Conservation (phyloP, 176 grass and related monocot genomes). For the Lolium rigidum region DNA sequence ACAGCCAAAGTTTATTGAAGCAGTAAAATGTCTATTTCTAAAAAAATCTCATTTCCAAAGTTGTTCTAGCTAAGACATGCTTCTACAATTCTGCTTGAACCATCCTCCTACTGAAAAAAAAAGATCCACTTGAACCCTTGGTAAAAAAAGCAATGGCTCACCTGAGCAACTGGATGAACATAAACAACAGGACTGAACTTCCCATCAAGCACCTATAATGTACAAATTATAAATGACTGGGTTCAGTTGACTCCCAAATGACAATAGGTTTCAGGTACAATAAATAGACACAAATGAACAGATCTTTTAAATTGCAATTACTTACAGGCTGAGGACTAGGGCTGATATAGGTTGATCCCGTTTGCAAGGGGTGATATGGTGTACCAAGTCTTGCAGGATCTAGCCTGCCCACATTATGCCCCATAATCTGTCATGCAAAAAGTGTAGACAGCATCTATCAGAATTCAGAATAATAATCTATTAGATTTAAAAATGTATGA, state of each 20-base stretch:
- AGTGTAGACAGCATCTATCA: slow-evolving; percentile 25
- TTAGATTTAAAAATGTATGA: not conserved
- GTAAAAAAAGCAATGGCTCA: slow-evolving; percentile 35
- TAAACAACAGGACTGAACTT: slow-evolving; percentile 61
- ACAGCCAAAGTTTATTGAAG: not conserved
- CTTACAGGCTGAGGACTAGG: slow-evolving; percentile 58
- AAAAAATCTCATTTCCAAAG: not conserved
- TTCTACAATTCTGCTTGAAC: slow-evolving; percentile 26
- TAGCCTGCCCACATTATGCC: slow-evolving; percentile 46
- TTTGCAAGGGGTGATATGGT: slow-evolving; percentile 64
- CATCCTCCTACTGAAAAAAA: not conserved
- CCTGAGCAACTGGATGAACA: slow-evolving; percentile 65
- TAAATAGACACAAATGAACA: not conserved
- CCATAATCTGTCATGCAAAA: slow-evolving; percentile 49
- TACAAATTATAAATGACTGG: slow-evolving; percentile 12
- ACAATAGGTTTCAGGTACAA: not conserved
- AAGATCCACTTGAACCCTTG: slow-evolving; percentile 21
- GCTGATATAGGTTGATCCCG: slow-evolving; percentile 49
- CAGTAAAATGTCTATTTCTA: not conserved
- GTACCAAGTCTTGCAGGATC: slow-evolving; percentile 57
- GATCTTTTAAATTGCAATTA: not conserved
- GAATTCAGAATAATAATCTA: slow-evolving; percentile 36
- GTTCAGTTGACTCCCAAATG: not conserved
- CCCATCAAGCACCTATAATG: slow-evolving; percentile 56
- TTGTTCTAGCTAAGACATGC: not conserved